Conservation (phyloP, 2,329 filamentous ascomycete species). For the Curvularia lunata region DNA sequence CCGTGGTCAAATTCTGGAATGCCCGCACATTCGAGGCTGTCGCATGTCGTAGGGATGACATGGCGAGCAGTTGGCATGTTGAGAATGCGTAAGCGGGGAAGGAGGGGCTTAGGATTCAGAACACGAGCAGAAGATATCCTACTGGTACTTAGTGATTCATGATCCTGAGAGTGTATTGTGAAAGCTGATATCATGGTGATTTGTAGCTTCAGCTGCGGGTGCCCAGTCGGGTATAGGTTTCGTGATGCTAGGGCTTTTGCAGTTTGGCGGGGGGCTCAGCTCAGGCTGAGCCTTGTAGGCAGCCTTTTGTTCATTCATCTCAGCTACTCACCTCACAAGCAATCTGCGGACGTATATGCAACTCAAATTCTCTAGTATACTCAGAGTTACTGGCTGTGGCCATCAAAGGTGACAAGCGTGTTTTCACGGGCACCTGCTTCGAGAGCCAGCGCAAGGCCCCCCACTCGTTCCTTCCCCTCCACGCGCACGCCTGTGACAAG, state of each 20-base stretch:
- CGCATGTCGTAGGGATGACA: constrained; percentile 39
- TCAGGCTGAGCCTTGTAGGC: constrained; percentile 11
- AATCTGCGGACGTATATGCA: background rate
- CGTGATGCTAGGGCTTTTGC: constrained; percentile 11
- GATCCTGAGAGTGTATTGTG: background rate
- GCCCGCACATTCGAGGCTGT: constrained; percentile 39
- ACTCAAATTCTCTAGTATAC: background rate
- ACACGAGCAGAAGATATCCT: background rate
- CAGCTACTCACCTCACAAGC: constrained; percentile 4
- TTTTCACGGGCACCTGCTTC: constrained; percentile 3
- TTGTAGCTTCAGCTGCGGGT: background rate
- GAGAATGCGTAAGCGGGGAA: constrained; percentile 1
- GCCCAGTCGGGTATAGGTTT: constrained; percentile 4
- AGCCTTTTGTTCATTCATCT: constrained; percentile 3
- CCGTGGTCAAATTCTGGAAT: constrained; percentile 35
- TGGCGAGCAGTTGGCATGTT: constrained; percentile 21
- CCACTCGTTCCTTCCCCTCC: constrained; percentile 11
- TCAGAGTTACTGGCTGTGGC: background rate
- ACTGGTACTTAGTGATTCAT: background rate
- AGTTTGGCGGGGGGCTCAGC: constrained; percentile 17
- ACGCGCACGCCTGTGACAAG: constrained; percentile 13
- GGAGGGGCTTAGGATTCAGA: background rate
- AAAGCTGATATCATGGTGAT: constrained; percentile 6
- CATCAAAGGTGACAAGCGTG: background rate
- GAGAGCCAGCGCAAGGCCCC: constrained; percentile 16